Evolutionary conservation across 2,329 filamentous ascomycete species (phyloP), one percentile per base, ranked within the genome.

Genomic region (Akanthomyces uredinophilus): DNA sequence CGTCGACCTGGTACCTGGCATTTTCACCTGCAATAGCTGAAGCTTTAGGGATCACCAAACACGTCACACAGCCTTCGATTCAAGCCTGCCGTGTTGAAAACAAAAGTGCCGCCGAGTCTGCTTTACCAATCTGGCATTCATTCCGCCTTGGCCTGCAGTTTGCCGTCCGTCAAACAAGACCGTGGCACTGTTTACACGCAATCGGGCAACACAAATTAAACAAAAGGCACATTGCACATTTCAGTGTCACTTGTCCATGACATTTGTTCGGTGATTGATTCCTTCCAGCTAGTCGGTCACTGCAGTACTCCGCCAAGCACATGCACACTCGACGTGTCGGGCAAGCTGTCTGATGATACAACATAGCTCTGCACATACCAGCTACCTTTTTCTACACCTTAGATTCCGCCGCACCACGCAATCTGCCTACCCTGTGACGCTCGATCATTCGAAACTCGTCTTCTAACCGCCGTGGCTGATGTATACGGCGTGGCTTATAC

Each of bases 161-260:
- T 58, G 55, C 44, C 32, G 43, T 58, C 44, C 47, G 43, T 58
- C 55, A 57, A 57, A 57, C 54, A 47, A 16, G 16, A 22, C 13
- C 29, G 54, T 57, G 8, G 5, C 27, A 47, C 41, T 1, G 54
- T n/a, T 24, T 1, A 54, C 35, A 39, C 29, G 55, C 55, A 58
- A 58, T 50, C 55, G 29, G 32, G 18, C 4, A 35, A 54, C 18
- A 29, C 10, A 43, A 18, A 41, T 35, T 8, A n/a, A 16, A 43
- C 18, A 52, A 22, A 13, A 22, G 13, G 47, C 24, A 32, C 27
- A 32, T 18, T 18, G 18, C 20, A 37, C 16, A 44, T 18, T 8
- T 44, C 5, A 20, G 5, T 20, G 41, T n/a, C n/a, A 44, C 16
- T 44, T 5, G 5, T 20, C 41, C 2, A 44, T 44, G 4, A 5